phyloP scores from a whole-genome alignment of 140 eudicot genomes.

The Anethum foeniculum region DNA sequence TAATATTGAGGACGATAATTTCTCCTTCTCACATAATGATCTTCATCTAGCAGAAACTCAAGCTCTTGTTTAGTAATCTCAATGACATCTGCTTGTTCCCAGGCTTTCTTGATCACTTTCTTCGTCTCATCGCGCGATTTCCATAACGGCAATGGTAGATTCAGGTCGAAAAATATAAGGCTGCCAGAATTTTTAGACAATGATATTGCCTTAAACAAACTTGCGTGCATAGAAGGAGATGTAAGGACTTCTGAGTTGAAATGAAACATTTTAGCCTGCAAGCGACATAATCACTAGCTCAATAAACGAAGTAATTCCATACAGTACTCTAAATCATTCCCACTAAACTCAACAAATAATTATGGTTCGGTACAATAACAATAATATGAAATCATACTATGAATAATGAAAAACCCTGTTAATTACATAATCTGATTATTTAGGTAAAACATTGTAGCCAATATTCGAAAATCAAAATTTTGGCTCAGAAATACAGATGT shows the following conservation, averaged over 20 bases:
- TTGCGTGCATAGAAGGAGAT: slow-evolving; percentile 49
- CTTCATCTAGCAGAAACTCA: slow-evolving; percentile 78
- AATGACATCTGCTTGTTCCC: slow-evolving; percentile 74
- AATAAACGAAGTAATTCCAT: not conserved
- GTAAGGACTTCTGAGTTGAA: slow-evolving; percentile 82
- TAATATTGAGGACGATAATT: slow-evolving; percentile 66
- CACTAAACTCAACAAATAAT: not conserved
- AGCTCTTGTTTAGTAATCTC: slow-evolving; percentile 79
- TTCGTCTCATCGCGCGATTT: slow-evolving; percentile 78
- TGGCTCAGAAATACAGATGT: not conserved
- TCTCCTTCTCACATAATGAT: slow-evolving; percentile 54
- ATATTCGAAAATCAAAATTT: not conserved
- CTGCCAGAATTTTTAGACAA: slow-evolving; percentile 68
- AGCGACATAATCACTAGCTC: not conserved
- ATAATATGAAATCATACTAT: not conserved
- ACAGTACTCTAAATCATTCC: not conserved
- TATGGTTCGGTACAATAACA: not conserved
- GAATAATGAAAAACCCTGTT: not conserved
- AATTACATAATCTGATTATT: not conserved
- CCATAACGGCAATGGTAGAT: slow-evolving; percentile 87
- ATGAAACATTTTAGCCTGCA: slow-evolving; percentile 85
- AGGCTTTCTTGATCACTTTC: slow-evolving; percentile 56
- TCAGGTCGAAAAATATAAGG: slow-evolving; percentile 71
- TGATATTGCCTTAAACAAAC: slow-evolving; percentile 62
- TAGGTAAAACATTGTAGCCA: not conserved